Evolutionary conservation across 257 asterid genomes (phyloP).

Genomic region (Nicotiana noctiflora): DNA sequence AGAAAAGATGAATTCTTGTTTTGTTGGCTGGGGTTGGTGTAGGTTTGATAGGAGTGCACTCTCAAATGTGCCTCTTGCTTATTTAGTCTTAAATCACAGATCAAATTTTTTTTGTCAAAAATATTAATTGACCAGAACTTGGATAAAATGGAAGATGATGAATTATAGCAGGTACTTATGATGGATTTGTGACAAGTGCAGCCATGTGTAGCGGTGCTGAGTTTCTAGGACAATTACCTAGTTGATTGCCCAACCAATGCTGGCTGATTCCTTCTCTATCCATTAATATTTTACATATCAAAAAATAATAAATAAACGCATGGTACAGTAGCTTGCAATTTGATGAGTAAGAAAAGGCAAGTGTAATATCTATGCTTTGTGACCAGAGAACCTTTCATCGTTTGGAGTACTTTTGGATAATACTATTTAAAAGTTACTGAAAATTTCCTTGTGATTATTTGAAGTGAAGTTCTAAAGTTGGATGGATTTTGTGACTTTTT

Average conservation of each 20-base stretch:
- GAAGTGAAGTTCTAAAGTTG: not conserved
- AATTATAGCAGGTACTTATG: constrained; percentile 1
- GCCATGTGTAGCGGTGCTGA: not conserved
- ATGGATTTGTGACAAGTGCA: not conserved
- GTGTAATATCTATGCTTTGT: not conserved
- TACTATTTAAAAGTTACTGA: not conserved
- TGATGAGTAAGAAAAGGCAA: not conserved
- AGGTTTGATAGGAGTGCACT: not conserved
- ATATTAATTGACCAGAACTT: not conserved
- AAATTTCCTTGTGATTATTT: not conserved
- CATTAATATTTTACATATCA: not conserved
- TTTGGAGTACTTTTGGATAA: not conserved
- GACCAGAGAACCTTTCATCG: not conserved
- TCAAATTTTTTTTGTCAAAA: not conserved
- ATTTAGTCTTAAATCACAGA: not conserved
- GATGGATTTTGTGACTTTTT: not conserved
- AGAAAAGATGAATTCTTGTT: not conserved
- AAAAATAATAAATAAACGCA: too few relatives aligned
- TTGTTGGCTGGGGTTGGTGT: not conserved
- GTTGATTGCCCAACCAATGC: not conserved
- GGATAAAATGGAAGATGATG: constrained; percentile 1
- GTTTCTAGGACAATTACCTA: not conserved
- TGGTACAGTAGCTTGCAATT: not conserved
- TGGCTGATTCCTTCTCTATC: not conserved
- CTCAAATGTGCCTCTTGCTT: not conserved